Conservation (phyloP, 2,329 filamentous ascomycete species). For the Aspergillus eucalypticola region DNA sequence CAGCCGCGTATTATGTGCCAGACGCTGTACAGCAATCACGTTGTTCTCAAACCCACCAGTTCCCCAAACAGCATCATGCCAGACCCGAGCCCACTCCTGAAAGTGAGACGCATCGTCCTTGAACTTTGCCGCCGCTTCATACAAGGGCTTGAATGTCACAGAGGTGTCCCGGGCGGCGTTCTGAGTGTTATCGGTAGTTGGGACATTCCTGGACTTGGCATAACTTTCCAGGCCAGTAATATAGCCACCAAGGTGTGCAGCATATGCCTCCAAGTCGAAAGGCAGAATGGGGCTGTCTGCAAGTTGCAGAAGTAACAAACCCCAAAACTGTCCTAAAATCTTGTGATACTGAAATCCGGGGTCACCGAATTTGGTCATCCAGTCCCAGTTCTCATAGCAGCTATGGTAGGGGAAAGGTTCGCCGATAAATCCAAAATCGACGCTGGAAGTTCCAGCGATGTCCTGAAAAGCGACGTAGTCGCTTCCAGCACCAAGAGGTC, state of each 20-base stretch:
- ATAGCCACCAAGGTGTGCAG: slow-evolving; percentile 64
- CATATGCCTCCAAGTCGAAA: slow-evolving; percentile 77
- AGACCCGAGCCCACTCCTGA: slow-evolving; percentile 72
- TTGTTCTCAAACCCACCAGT: slow-evolving; percentile 75
- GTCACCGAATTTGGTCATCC: slow-evolving; percentile 79
- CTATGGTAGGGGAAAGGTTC: slow-evolving; percentile 71
- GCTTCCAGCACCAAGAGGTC: slow-evolving; percentile 70
- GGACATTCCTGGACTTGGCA: slow-evolving; percentile 56
- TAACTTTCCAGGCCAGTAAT: slow-evolving; percentile 67
- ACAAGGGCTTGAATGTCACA: slow-evolving; percentile 61
- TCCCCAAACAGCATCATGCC: slow-evolving; percentile 71
- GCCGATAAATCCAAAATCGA: slow-evolving; percentile 79
- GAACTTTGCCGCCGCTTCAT: slow-evolving; percentile 64
- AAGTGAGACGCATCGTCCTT: slow-evolving; percentile 64
- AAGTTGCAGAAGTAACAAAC: slow-evolving; percentile 80
- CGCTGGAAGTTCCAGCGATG: slow-evolving; percentile 81
- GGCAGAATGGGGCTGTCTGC: slow-evolving; percentile 78
- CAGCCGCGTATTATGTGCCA: slow-evolving; percentile 77
- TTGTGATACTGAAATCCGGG: slow-evolving; percentile 80
- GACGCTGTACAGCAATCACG: slow-evolving; percentile 65
- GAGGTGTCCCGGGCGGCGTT: slow-evolving; percentile 22
- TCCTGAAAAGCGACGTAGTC: slow-evolving; percentile 91
- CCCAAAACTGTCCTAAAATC: slow-evolving; percentile 75
- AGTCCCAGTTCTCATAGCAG: slow-evolving; percentile 86
- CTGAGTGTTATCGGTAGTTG: slow-evolving; percentile 20